These are phyloP conservation scores for Fusarium sp. DNA, from an alignment of 2,329 filamentous ascomycete genomes.

Conservation along the genomic window DNA sequence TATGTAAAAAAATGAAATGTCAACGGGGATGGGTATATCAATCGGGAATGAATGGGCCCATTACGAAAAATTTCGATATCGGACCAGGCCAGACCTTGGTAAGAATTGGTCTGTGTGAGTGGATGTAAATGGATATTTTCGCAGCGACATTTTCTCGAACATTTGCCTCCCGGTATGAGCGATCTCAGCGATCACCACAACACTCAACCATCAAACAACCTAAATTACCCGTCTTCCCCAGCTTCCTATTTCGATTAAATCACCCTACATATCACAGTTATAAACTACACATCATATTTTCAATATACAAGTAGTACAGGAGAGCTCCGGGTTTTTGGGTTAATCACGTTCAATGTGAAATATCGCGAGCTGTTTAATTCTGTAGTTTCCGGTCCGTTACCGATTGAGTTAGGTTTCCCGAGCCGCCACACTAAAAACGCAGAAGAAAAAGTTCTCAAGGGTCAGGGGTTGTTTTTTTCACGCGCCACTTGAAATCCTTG, in stretches of 20 bases:
- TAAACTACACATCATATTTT: background rate
- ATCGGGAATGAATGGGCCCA: slow-evolving; percentile 44
- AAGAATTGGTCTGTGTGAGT: slow-evolving; percentile 17
- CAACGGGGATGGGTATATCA: slow-evolving; percentile 27
- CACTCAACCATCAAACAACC: background rate
- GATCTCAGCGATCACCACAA: slow-evolving; percentile 1
- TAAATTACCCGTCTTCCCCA: background rate
- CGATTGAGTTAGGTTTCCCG: slow-evolving; percentile 14
- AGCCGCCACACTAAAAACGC: slow-evolving; percentile 5
- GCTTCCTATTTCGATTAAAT: background rate
- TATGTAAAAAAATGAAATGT: slow-evolving; percentile 45
- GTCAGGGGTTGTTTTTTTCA: slow-evolving; percentile 8
- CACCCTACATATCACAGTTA: background rate
- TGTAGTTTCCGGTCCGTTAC: slow-evolving; percentile 24
- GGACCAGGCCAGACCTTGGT: slow-evolving; percentile 4
- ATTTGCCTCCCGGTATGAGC: slow-evolving; percentile 33
- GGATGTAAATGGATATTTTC: slow-evolving; percentile 7
- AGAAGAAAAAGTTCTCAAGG: slow-evolving; percentile 11
- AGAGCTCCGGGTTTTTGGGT: background rate
- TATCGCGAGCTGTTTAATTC: slow-evolving; percentile 32
- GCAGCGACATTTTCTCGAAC: slow-evolving; percentile 1
- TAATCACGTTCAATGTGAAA: slow-evolving; percentile 20
- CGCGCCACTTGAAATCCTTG: slow-evolving; percentile 24
- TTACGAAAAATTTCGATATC: slow-evolving; percentile 40
- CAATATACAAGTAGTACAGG: background rate